These are phyloP conservation scores for Triticum urartu DNA, from an alignment of 176 grass and related monocot genomes.

Conservation along the genomic window DNA sequence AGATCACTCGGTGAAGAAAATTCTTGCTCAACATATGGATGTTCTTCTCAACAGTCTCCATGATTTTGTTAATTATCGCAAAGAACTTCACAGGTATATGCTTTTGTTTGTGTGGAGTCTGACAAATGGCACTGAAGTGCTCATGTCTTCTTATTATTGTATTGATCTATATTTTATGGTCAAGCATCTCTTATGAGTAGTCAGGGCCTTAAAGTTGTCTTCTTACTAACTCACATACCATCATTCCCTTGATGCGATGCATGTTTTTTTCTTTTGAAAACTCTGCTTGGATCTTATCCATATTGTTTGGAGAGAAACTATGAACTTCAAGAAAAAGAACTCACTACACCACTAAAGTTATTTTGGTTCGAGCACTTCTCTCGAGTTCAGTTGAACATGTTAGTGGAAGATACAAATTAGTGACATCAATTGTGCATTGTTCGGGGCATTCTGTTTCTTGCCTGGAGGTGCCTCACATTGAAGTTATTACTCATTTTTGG, in stretches of 20 bases:
- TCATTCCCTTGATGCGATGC: not conserved
- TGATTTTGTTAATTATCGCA: conserved; percentile 72
- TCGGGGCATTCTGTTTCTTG: not conserved
- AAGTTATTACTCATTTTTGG: conserved; percentile 1
- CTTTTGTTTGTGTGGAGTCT: conserved; percentile 16
- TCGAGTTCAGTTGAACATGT: conserved; percentile 5
- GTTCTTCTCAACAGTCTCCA: conserved; percentile 75
- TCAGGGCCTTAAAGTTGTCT: not conserved
- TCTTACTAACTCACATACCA: not conserved
- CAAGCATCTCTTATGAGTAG: conserved; percentile 12
- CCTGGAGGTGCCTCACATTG: not conserved
- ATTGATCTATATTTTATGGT: conserved; percentile 22
- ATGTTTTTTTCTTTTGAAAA: conserved; percentile 25
- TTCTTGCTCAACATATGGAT: conserved; percentile 80
- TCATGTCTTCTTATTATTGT: conserved; percentile 13
- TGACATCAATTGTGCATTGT: not conserved
- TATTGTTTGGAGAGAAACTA: conserved; percentile 3
- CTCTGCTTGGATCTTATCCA: not conserved
- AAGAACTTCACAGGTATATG: conserved; percentile 67
- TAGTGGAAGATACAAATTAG: not conserved
- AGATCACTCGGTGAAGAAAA: conserved; percentile 50
- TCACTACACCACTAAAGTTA: not conserved
- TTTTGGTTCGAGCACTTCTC: not conserved
- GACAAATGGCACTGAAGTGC: conserved; percentile 9
- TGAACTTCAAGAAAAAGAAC: not conserved